phyloP scores from a whole-genome alignment of 768 basidiomycete genomes.

The Russula brevipes region DNA sequence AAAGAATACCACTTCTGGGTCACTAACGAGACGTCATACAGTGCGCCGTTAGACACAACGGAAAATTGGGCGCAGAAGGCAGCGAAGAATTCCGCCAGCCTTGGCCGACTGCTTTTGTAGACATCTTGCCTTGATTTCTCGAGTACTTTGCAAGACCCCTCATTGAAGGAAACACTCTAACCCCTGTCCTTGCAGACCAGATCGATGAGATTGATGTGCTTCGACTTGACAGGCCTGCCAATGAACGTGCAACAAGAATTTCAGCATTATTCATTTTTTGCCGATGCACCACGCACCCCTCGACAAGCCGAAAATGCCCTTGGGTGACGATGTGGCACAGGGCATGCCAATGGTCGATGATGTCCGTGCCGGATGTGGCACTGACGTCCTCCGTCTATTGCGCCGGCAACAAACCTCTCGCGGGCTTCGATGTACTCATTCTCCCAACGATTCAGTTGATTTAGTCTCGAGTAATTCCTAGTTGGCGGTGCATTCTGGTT shows the following conservation, averaged over 20 bases:
- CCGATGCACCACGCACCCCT: neutral
- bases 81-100: slow-evolving; percentile 17
- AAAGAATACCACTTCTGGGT: neutral
- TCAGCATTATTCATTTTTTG: neutral
- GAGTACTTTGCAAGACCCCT: slow-evolving; percentile 8
- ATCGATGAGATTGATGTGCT: slow-evolving; percentile 23
- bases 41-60: neutral
- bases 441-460: neutral
- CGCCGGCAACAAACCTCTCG: neutral
- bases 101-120: slow-evolving; percentile 10
- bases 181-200: neutral
- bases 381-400: slow-evolving; percentile 23
- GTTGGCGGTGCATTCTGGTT: slow-evolving; percentile 10
- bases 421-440: neutral
- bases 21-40: neutral
- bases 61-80: slow-evolving; percentile 16
- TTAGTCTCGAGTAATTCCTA: slow-evolving; percentile 15
- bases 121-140: neutral
- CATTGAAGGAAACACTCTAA: neutral
- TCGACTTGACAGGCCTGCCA: slow-evolving; percentile 10
- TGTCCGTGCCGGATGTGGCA: slow-evolving; percentile 23
- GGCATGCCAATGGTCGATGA: slow-evolving; percentile 18
- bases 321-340: slow-evolving; percentile 21
- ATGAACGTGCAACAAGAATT: neutral
- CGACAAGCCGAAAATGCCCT: neutral